phyloP scores from a whole-genome alignment of 768 basidiomycete species.

The Termitomyces sp. region DNA sequence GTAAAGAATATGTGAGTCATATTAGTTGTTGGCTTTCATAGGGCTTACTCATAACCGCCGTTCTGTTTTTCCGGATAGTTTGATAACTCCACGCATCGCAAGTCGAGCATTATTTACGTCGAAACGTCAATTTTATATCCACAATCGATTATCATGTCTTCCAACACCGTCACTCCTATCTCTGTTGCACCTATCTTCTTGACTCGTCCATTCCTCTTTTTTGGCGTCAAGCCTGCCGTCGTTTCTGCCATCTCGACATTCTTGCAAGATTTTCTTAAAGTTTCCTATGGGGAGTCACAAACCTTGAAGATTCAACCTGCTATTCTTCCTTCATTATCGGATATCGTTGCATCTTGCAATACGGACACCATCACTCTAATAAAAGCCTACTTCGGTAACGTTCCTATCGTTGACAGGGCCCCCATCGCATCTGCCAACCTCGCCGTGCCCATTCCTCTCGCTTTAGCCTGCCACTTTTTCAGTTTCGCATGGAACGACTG shows the following conservation, averaged over 20 bases:
- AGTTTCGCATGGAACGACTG: slow-evolving; percentile 32
- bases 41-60: background rate
- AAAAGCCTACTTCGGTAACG: background rate
- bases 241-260: slow-evolving; percentile 25
- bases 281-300: slow-evolving; percentile 11
- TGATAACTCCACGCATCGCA: slow-evolving; percentile 2
- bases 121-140: background rate
- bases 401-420: background rate
- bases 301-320: slow-evolving; percentile 22
- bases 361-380: background rate
- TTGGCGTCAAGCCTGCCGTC: slow-evolving; percentile 17
- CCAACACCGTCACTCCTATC: slow-evolving; percentile 20
- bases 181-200: slow-evolving; percentile 32
- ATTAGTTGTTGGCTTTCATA: background rate
- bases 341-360: background rate
- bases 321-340: slow-evolving; percentile 26
- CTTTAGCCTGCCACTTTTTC: slow-evolving; percentile 30
- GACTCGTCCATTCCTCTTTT: slow-evolving; percentile 30
- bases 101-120: slow-evolving; percentile 8
- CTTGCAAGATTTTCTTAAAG: slow-evolving; percentile 23
- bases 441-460: slow-evolving; percentile 25
- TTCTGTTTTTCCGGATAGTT: background rate
- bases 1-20: background rate
- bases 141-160: slow-evolving; percentile 13
- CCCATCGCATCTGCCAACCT: background rate